Conservation (phyloP, 1,284 basidiomycete genomes). For the Exobasidium cylindrosporum region DNA sequence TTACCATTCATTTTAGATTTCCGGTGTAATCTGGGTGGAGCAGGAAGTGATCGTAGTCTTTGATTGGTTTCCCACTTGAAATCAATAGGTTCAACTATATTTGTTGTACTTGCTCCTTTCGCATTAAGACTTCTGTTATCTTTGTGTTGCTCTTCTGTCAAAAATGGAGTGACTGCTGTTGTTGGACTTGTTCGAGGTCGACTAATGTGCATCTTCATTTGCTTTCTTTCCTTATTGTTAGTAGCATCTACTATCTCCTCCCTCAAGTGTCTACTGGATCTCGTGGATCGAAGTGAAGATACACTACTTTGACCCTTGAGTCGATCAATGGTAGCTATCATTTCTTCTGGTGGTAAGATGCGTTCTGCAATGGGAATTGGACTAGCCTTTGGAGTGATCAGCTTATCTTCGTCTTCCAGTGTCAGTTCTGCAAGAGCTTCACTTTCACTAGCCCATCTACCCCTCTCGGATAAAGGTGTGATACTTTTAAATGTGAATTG, state of each 20-base stretch:
- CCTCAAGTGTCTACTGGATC: neutral
- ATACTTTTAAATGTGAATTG: neutral
- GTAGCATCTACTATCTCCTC: no score
- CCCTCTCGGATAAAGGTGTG: neutral
- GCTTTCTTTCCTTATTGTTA: no score
- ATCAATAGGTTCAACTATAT: no score
- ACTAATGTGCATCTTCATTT: no score
- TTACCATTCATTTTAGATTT: neutral
- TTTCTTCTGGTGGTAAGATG: constrained; percentile 36
- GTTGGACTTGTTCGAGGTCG: neutral
- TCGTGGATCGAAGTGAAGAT: neutral
- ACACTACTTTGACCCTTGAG: constrained; percentile 9
- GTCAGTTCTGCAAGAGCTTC: no score
- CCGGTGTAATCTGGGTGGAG: neutral
- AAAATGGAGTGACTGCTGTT: neutral
- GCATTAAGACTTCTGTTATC: no score
- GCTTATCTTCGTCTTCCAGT: neutral
- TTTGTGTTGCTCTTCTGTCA: no score
- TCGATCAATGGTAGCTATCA: constrained; percentile 32
- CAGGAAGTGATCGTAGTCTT: neutral
- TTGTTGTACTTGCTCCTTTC: no score
- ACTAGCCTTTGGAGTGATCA: neutral
- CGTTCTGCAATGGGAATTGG: constrained; percentile 19
- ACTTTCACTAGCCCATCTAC: neutral
- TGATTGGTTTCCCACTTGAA: neutral